Evolutionary conservation across 2,329 filamentous ascomycete species (phyloP), one percentile per base, ranked within the genome.

Genomic region (Diaporthe capsici): DNA sequence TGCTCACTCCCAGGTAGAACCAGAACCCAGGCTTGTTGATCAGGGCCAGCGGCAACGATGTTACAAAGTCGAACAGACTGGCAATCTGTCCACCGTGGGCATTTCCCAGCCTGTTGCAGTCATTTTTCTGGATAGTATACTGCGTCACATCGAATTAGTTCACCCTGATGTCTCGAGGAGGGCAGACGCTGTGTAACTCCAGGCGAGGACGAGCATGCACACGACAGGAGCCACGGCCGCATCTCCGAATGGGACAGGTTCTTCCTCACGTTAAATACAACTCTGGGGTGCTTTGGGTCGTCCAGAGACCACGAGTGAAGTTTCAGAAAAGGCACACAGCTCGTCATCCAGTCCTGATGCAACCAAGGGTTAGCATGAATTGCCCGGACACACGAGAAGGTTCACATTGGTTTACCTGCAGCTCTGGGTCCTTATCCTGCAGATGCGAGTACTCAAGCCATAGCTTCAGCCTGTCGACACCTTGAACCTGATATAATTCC

Each of bases 21-120:
- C 93, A 94, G 81, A 88, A 91, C 8, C 91, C 92, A 0, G 89
- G 90, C 31, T 84, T 85, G 60, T 88, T 88, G 71, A 93, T 82
- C 51, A 92, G 86, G 13, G 88, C 83, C 17, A 94, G 82, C 4
- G 91, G 86, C 25, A 90, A 82, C 4, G 90, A 90, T 0, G 93
- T 94, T 79, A 90, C 88, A 75, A 90, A 85, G 83, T 95, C 94
- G 78, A 94, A 92, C 5, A 95, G 83, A 0, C 92, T 92, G 3
- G 93, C 89, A 0, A 90, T 87, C 77, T 91, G 92, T 25, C 91
- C 91, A 72, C 91, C 91, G 80, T 93, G 91, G 73, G 93, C 83
- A 83, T 88, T 92, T 37, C 83, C 82, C 20, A 88, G 75, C 8
- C 86, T 83, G 82, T 92, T 92, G 82, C 85, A 87, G 84, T 92